A percentile compares a stretch with the other conserved stretches of the same genome.
phyloP scores from a whole-genome alignment of 148 eudicot genomes.

The Euryodendron excelsum region DNA sequence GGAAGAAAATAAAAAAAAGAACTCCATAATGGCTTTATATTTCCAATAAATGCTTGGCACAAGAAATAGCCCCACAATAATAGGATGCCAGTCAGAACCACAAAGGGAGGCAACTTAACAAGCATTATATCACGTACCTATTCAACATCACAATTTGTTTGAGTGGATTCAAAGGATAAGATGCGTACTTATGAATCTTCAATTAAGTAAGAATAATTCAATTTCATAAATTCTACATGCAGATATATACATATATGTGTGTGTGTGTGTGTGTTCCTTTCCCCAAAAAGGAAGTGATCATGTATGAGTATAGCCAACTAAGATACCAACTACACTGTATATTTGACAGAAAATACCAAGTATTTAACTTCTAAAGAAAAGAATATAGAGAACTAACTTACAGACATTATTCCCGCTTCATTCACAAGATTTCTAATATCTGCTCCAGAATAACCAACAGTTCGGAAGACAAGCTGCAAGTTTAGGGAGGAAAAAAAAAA shows the following conservation, averaged over 20 bases:
- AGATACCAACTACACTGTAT: no score
- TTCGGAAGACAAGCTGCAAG: conserved; percentile 87
- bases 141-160: not conserved
- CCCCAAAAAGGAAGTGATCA: not conserved
- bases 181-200: not conserved
- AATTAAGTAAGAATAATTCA: not conserved
- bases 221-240: not conserved
- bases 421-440: conserved; percentile 93
- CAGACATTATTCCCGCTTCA: conserved; percentile 95
- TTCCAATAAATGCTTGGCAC: no score
- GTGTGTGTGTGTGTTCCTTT: not conserved
- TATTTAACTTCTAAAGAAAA: not conserved
- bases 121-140: no score
- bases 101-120: no score
- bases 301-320: not conserved
- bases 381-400: conserved; percentile 40
- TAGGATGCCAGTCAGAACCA: no score
- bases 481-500: conserved; percentile 5
- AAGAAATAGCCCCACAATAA: no score
- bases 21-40: no score
- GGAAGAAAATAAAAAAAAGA: no score
- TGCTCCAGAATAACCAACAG: conserved; percentile 95
- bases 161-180: not conserved
- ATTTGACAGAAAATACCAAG: not conserved
- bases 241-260: not conserved